phyloP scores from a whole-genome alignment of 2,329 filamentous ascomycete species.

The Fusarium sublunatum region DNA sequence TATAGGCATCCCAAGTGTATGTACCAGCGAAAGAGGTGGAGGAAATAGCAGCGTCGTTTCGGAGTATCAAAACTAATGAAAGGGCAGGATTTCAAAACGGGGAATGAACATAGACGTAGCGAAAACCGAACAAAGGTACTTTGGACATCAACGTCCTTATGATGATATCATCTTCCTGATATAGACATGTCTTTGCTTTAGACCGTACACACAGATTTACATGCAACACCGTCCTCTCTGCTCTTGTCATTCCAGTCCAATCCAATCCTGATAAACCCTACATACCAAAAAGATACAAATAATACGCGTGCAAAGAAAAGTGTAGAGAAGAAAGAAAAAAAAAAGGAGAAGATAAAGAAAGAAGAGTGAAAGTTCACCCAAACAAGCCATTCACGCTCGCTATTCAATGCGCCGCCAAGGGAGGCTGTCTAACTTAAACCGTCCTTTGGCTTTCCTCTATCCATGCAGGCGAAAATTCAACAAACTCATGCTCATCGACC shows the following conservation, averaged over 20 bases:
- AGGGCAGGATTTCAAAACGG: slow-evolving; percentile 6
- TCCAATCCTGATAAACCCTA: slow-evolving; percentile 6
- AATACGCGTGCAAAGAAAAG: slow-evolving; percentile 33
- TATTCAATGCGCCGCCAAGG: slow-evolving; percentile 46
- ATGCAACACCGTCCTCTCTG: slow-evolving; percentile 12
- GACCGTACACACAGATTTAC: slow-evolving; percentile 27
- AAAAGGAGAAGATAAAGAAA: slow-evolving; percentile 27
- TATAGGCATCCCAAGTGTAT: not conserved
- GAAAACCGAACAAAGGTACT: slow-evolving; percentile 8
- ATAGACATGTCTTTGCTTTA: slow-evolving; percentile 33
- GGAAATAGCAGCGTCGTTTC: slow-evolving; percentile 7
- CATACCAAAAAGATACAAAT: slow-evolving; percentile 17
- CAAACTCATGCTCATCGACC: slow-evolving; percentile 50
- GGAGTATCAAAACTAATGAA: slow-evolving; percentile 22
- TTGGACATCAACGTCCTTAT: slow-evolving; percentile 10
- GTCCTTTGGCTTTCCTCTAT: slow-evolving; percentile 30
- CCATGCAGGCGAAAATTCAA: slow-evolving; percentile 31
- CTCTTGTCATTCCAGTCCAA: slow-evolving; percentile 19
- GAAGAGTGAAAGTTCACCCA: slow-evolving; percentile 38
- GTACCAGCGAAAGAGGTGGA: slow-evolving; percentile 11
- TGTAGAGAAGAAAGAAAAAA: not conserved
- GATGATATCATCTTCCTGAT: slow-evolving; percentile 1
- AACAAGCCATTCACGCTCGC: slow-evolving; percentile 43
- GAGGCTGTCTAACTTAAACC: slow-evolving; percentile 47
- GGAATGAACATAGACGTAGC: slow-evolving; percentile 29